phyloP scores from a whole-genome alignment of 495 filamentous ascomycete genomes.

The Pyrenula massariospora region DNA sequence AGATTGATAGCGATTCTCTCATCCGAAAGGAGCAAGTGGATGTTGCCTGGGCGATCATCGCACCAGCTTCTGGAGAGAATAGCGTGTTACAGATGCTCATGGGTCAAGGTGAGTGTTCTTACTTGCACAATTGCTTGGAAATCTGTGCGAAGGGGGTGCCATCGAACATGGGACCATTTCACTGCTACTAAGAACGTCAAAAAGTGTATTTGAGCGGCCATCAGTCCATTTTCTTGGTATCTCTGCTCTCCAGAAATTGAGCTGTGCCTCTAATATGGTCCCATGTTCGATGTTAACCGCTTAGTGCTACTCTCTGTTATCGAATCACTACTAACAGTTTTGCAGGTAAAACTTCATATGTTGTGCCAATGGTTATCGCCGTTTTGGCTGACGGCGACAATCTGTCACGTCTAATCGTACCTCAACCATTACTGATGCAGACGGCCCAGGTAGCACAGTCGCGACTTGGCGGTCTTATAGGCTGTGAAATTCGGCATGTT shows the following conservation, averaged over 20 bases:
- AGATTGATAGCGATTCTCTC: slow-evolving; percentile 50
- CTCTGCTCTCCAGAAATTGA: too few species aligned
- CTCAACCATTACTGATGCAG: slow-evolving; percentile 49
- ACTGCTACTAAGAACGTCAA: too few species aligned
- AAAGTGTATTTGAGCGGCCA: too few species aligned
- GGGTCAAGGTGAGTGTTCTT: too few species aligned
- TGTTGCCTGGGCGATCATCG: slow-evolving; percentile 46
- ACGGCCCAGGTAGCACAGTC: slow-evolving; percentile 47
- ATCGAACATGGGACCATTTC: too few species aligned
- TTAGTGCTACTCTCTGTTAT: too few species aligned
- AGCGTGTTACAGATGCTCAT: slow-evolving; percentile 61
- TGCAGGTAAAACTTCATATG: slow-evolving; percentile 62
- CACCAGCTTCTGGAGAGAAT: slow-evolving; percentile 30
- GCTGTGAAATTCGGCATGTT: slow-evolving; percentile 45
- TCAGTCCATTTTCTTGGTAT: too few species aligned
- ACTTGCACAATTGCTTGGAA: too few species aligned
- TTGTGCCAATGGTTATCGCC: slow-evolving; percentile 51
- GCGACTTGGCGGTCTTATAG: slow-evolving; percentile 48
- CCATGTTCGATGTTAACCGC: too few species aligned
- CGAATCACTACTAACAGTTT: too few species aligned
- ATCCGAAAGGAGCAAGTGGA: slow-evolving; percentile 49
- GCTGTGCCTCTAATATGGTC: too few species aligned
- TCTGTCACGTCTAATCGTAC: slow-evolving; percentile 50
- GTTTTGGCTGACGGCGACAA: slow-evolving; percentile 37
- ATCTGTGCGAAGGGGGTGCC: too few species aligned